Evolutionary conservation across 129 eudicot species (phyloP), one percentile per base, ranked within the genome.

Genomic region (Calendula officinalis): DNA sequence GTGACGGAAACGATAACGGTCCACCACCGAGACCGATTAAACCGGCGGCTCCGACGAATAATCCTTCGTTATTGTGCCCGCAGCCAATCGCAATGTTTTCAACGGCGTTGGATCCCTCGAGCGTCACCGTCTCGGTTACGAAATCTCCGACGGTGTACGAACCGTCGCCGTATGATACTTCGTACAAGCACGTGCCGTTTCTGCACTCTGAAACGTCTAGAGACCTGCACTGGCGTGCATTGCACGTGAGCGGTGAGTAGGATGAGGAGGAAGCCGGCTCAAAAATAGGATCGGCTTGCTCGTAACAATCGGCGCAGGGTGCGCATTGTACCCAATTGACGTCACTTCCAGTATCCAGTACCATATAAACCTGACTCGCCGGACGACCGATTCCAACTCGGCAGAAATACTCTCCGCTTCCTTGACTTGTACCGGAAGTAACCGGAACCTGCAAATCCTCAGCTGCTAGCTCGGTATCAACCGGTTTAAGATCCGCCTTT

Each of bases 1-100:
- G 99, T 0, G 96, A 85, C 5, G 91, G 89, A 14, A 92, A 79
- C 4, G 99, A 88, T 3, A 92, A 65, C 22, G 70, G 17, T 33
- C 96, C 99, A 56, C 95, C 99, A 34, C 99, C 99, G 13, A 92
- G 80, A n/a, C 99, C 99, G n/a, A 92, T 68, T 7, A 92, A 67
- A 6, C 99, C 96, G 56, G 87, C 89, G 49, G 99, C 99, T 36
- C 96, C 99, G 22, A 83, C 86, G 56, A 92, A 92, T 22, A 88
- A 36, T 0, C 99, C 99, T 34, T 92, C 96, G 49, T 92, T 88
- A 42, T 80, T 82, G 55, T 92, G 99, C 0, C 99, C 99, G 39
- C 99, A 92, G 4, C 96, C 99, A 22, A 91, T 79, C 3, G 98
- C 98, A 4, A 88, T 68, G 5, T 79, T 68, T n/a, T 72, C 15